These are phyloP conservation scores for Acacia concinna DNA, from an alignment of 331 rosid genomes.

Conservation along the genomic window DNA sequence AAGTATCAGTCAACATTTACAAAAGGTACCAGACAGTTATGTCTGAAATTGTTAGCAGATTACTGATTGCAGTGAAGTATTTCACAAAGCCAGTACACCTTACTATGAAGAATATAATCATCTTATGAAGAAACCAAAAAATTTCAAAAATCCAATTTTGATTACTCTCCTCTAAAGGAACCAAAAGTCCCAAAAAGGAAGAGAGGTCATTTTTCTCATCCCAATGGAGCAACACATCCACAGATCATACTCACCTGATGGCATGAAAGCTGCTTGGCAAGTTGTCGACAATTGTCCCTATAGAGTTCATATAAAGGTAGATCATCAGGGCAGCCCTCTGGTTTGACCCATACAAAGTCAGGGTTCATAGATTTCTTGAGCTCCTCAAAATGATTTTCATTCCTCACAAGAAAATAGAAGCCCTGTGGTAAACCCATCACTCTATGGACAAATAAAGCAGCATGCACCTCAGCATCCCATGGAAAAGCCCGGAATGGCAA, in stretches of 20 bases:
- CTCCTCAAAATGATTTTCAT: conserved; percentile 68
- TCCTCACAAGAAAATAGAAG: conserved; percentile 84
- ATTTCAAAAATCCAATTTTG: conserved; percentile 12
- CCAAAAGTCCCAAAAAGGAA: conserved; percentile 6
- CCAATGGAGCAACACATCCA: conserved; percentile 6
- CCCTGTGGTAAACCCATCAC: conserved; percentile 79
- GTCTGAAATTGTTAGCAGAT: neutral
- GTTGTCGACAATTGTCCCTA: conserved; percentile 45
- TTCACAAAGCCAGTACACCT: neutral
- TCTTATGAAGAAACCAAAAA: no score
- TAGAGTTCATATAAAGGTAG: conserved; percentile 81
- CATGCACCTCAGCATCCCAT: conserved; percentile 95
- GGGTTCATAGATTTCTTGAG: conserved; percentile 60
- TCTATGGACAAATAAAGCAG: conserved; percentile 89
- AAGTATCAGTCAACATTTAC: neutral
- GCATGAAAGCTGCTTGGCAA: conserved; percentile 72
- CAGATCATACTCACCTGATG: conserved; percentile 61
- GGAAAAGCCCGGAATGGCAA: conserved; percentile 72
- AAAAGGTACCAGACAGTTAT: neutral
- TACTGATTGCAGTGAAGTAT: neutral
- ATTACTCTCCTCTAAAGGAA: conserved; percentile 4
- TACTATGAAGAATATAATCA: neutral
- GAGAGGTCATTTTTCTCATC: neutral
- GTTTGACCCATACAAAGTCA: conserved; percentile 74
- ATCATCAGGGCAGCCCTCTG: conserved; percentile 75